A percentile compares a stretch with the other conserved stretches of the same genome.
phyloP scores from a whole-genome alignment of 257 asterid genomes.

The Solanum pennellii region DNA sequence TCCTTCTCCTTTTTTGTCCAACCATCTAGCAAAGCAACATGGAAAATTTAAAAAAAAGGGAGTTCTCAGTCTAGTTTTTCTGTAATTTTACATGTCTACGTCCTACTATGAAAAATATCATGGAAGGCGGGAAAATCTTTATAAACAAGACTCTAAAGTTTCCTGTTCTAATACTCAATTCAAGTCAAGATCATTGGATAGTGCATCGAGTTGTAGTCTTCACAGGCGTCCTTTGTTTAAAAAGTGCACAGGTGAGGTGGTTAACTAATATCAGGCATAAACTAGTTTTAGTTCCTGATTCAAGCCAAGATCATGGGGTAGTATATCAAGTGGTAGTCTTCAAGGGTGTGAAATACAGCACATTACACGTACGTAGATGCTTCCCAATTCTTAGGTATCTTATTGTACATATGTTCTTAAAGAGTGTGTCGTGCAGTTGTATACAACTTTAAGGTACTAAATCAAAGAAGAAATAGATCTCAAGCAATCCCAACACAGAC shows the following conservation, averaged over 20 bases:
- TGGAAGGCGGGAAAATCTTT: background rate
- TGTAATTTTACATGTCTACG: background rate
- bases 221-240: background rate
- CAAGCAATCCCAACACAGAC: background rate
- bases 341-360: background rate
- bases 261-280: background rate
- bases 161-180: background rate
- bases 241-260: background rate
- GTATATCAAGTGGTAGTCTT: no score
- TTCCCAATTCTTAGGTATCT: background rate
- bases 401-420: background rate
- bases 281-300: background rate
- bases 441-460: background rate
- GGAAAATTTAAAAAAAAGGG: background rate
- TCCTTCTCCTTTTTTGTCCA: background rate
- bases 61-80: background rate
- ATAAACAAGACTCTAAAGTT: background rate
- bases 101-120: background rate
- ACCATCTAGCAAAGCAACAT: background rate
- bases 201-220: background rate
- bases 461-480: background rate
- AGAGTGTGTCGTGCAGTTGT: background rate
- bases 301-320: background rate
- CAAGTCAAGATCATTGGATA: background rate
- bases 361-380: background rate